phyloP scores from a whole-genome alignment of 306 rosid genomes.

The Lathyrus sativus region DNA sequence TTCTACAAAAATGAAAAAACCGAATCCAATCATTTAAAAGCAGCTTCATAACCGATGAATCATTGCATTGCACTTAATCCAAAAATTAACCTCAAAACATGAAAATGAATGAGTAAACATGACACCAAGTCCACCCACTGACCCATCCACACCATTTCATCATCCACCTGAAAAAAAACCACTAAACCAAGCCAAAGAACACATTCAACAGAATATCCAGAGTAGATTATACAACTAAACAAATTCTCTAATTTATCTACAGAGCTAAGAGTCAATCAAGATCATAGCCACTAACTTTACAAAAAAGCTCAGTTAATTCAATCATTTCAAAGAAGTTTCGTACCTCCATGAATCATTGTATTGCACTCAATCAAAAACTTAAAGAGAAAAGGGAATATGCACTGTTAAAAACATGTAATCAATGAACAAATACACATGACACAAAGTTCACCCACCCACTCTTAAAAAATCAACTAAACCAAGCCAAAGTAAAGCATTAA shows the following conservation, averaged over 20 bases:
- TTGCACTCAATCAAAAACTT: background rate
- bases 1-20: background rate
- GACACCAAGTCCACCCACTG: background rate
- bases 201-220: background rate
- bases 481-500: background rate
- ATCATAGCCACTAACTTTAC: background rate
- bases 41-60: conserved; percentile 1
- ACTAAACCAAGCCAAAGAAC: background rate
- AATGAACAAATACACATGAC: background rate
- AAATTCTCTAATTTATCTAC: background rate
- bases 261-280: background rate
- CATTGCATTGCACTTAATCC: conserved; percentile 5
- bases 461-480: background rate
- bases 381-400: background rate
- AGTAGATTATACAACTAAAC: background rate
- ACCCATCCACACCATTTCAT: background rate
- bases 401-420: background rate
- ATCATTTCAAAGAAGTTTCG: conserved; percentile 3
- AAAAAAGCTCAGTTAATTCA: conserved; percentile 15
- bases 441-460: background rate
- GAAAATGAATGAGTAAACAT: background rate
- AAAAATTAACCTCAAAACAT: conserved; percentile 4
- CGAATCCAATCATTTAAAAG: conserved; percentile 8
- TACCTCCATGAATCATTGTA: background rate
- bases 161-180: background rate